Conservation (phyloP, 257 asterid species). For the Solanum chilense region DNA sequence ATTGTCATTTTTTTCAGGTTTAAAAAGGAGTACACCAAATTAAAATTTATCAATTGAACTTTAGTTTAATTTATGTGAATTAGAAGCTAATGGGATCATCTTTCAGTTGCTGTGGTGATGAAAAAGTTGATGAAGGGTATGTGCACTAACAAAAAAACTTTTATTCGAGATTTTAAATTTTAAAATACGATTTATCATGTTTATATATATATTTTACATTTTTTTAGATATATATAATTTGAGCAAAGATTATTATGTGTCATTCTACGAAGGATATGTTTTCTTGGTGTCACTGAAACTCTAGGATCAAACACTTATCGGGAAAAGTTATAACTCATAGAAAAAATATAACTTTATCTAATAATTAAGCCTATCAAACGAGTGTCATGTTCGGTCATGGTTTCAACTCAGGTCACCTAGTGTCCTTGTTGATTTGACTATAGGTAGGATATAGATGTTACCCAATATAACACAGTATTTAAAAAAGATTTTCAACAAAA, state of each 20-base stretch:
- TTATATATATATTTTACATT: neutral
- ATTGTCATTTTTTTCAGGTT: neutral
- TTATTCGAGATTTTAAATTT: neutral
- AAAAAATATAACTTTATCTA: neutral
- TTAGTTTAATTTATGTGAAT: neutral
- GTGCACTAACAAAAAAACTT: neutral
- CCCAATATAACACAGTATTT: neutral
- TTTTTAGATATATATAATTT: neutral
- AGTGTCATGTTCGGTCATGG: neutral
- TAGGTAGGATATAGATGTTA: neutral
- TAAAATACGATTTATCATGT: rapidly evolving
- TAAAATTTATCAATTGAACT: neutral
- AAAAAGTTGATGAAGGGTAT: slow-evolving; percentile 68
- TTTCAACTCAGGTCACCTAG: neutral
- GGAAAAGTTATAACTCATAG: neutral
- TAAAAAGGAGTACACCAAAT: neutral
- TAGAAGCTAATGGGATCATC: slow-evolving; percentile 44
- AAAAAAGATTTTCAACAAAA: too few species aligned
- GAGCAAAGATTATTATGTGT: neutral
- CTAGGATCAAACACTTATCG: neutral
- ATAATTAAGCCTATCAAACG: neutral
- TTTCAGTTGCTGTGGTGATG: slow-evolving; percentile 50
- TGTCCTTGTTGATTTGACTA: neutral
- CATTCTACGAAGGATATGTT: neutral
- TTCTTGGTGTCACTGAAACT: neutral